Percentiles rank a stretch among this genome's conserved stretches.
phyloP scores from a whole-genome alignment of 2,329 filamentous ascomycete species.

The Penicillium sp. region DNA sequence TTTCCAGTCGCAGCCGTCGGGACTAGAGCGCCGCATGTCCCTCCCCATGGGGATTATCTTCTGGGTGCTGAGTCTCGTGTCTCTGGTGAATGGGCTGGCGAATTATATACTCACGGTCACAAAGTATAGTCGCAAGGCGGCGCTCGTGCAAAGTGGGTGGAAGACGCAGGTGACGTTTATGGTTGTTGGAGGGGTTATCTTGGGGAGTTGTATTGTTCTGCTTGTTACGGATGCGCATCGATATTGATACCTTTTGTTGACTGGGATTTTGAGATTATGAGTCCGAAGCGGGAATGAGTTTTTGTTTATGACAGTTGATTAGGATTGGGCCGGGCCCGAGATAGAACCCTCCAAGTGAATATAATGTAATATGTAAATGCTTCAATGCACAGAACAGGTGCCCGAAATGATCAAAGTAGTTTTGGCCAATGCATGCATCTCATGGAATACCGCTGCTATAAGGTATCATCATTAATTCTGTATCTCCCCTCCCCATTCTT shows the following conservation, averaged over 20 bases:
- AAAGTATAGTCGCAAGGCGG: conserved; percentile 76
- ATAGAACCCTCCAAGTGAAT: background rate
- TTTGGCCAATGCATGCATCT: conserved; percentile 3
- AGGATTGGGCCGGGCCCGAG: too few relatives aligned
- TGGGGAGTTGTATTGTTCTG: conserved; percentile 52
- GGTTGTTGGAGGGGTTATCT: conserved; percentile 48
- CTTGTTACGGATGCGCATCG: conserved; percentile 43
- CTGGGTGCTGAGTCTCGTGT: conserved; percentile 80
- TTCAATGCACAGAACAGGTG: background rate
- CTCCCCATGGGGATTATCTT: conserved; percentile 86
- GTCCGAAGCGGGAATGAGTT: background rate
- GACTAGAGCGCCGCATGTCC: conserved; percentile 75
- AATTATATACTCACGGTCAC: conserved; percentile 87
- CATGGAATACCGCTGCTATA: conserved; percentile 15
- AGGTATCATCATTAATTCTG: conserved; percentile 15
- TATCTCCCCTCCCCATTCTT: background rate
- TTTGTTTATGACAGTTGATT: background rate
- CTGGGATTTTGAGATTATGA: background rate
- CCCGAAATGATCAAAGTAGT: background rate
- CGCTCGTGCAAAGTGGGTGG: conserved; percentile 91
- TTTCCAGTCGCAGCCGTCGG: conserved; percentile 72
- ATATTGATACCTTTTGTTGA: conserved; percentile 1
- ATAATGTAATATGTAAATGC: background rate
- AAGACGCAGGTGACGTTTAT: conserved; percentile 80
- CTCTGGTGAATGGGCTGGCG: conserved; percentile 74